Conservation (phyloP, 208 protist genomes). For the Crithidia fasciculata region DNA sequence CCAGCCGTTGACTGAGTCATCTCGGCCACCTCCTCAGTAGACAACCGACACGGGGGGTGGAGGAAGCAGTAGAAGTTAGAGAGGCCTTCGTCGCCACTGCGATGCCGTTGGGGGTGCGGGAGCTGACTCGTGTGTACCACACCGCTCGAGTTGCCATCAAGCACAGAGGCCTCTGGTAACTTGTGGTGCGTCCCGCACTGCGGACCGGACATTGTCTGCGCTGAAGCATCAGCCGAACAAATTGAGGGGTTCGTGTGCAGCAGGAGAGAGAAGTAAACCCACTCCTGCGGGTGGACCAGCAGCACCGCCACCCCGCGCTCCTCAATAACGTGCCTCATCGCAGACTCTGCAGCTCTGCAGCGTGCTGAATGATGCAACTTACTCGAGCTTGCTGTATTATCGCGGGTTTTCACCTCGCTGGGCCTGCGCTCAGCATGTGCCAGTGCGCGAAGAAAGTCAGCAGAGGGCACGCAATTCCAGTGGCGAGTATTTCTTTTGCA, state of each 20-base stretch:
- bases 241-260: conserved; percentile 28
- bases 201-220: too few relatives aligned
- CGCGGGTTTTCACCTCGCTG: too few relatives aligned
- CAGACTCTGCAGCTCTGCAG: not conserved
- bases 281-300: conserved; percentile 32
- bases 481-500: not conserved
- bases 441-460: conserved; percentile 2
- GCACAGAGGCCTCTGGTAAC: too few relatives aligned
- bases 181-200: too few relatives aligned
- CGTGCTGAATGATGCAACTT: too few relatives aligned
- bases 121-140: too few relatives aligned
- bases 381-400: too few relatives aligned
- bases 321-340: not conserved
- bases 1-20: not conserved
- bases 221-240: too few relatives aligned
- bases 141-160: too few relatives aligned
- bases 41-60: conserved; percentile 19
- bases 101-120: not conserved
- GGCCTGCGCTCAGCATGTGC: not conserved
- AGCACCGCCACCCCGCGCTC: conserved; percentile 41
- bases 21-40: conserved; percentile 14
- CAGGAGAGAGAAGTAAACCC: conserved; percentile 42
- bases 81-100: conserved; percentile 5
- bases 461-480: conserved; percentile 8
- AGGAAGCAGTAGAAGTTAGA: conserved; percentile 27